Base-by-base conservation (phyloP, 2,329 filamentous ascomycete genomes). In the Helicocarpus griseus region DNA sequence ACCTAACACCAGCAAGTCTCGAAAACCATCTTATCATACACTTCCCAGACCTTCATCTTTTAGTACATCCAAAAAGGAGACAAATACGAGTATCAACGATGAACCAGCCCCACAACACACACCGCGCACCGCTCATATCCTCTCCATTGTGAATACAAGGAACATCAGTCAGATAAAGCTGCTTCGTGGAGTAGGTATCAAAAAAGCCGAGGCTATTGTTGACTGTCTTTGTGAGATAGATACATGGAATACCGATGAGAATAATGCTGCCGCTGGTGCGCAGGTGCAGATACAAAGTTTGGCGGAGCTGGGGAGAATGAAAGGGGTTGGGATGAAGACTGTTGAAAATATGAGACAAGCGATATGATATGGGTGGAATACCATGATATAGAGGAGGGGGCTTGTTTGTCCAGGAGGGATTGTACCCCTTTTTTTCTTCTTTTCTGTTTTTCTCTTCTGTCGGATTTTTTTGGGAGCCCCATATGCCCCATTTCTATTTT, bases 121-220 rank as follows among this genome's bases (percentile, higher is more conserved):
- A 2, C 72, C 73, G 17, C 69, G 73, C 14, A 73, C 71, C 9
- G 59, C 64, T 38, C 66, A 71, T 40, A 63, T 76, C 8, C 64
- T 76, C 5, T 67, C 67, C 8, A 65, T 74, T 33, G 68, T 76
- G 55, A 76, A 76, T 54, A 69, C 69, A 1, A 62, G 72, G 6
- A 70, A 75, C 47, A 59, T 74, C 14, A 64, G 60, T 47, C 69
- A 71, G 57, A 75, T 76, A 54, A 73, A 71, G 57, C 56, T 71
- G 8, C 63, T 76, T 6, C 73, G 70, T 49, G 73, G 73, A 11
- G 67, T 76, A 5, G 73, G 73, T 1, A 64, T 63, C 7, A 75
- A 74, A 53, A 74, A 72, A 55, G 73, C 73, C 3, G 72, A 75
- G 54, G 67, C 69, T 1, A 74, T 76, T 49, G 69, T 75, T 21